phyloP scores from a whole-genome alignment of 306 rosid species.

The Begonia loranthoides region DNA sequence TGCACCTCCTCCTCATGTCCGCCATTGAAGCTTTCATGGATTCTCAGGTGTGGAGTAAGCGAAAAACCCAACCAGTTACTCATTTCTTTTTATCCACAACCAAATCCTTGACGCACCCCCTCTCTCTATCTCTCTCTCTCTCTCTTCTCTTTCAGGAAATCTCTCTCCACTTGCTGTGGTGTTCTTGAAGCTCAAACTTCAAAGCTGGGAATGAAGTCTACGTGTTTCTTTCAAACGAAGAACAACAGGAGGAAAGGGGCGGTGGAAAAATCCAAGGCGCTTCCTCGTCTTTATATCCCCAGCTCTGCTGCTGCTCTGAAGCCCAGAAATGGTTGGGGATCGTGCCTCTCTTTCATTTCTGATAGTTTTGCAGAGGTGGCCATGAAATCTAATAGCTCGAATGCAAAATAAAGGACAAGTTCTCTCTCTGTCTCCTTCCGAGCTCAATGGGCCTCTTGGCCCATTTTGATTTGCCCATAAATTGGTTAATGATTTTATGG shows the following conservation, averaged over 20 bases:
- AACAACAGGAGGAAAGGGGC: not conserved
- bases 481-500: no score
- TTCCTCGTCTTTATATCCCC: slow-evolving; percentile 41
- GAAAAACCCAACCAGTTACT: slow-evolving; percentile 91
- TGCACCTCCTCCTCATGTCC: slow-evolving; percentile 11
- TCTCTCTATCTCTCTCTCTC: not conserved
- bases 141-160: not conserved
- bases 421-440: no score
- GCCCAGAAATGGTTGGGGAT: no score
- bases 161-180: not conserved
- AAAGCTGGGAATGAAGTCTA: not conserved
- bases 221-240: not conserved
- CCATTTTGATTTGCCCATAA: no score
- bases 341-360: no score
- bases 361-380: no score
- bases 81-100: slow-evolving; percentile 23
- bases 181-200: not conserved
- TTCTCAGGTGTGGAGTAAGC: slow-evolving; percentile 81
- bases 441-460: no score
- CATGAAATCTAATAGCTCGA: no score
- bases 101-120: not conserved
- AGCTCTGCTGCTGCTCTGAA: slow-evolving; percentile 12
- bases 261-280: slow-evolving; percentile 16
- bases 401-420: no score
- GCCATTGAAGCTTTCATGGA: slow-evolving; percentile 48